Conservation (phyloP, 768 basidiomycete genomes). For the Amanita phalloides region DNA sequence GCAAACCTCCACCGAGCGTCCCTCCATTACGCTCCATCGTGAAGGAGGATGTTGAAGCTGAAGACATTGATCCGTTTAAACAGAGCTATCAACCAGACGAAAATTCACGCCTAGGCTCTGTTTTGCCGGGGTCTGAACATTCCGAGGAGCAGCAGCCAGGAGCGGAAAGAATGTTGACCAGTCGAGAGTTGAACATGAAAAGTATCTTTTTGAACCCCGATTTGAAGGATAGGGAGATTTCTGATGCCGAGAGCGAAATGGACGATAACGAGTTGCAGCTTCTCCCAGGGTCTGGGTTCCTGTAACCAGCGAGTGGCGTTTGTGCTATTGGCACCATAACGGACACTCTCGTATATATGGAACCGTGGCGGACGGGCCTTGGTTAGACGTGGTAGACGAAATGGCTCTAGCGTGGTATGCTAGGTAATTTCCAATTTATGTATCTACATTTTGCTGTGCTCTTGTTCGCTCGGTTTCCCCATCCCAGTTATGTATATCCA, state of each 20-base stretch:
- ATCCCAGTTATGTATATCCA: background rate
- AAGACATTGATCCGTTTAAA: conserved; percentile 31
- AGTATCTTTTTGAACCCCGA: conserved; percentile 19
- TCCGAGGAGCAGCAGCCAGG: conserved; percentile 8
- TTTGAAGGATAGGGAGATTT: conserved; percentile 2
- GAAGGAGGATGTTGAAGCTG: conserved; percentile 13
- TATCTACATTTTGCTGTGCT: background rate
- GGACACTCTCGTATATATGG: background rate
- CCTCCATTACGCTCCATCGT: conserved; percentile 6
- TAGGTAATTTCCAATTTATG: background rate
- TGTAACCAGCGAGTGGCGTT: conserved; percentile 6
- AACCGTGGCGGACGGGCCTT: background rate
- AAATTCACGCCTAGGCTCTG: background rate
- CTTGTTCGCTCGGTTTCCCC: background rate
- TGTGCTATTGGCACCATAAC: no score
- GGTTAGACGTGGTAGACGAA: background rate
- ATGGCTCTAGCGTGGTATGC: background rate
- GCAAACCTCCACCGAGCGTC: background rate
- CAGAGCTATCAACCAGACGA: conserved; percentile 20
- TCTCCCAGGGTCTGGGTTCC: conserved; percentile 29
- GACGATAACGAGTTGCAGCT: conserved; percentile 21
- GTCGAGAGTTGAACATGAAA: conserved; percentile 33
- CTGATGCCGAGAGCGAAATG: conserved; percentile 13
- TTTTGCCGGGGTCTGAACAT: background rate
- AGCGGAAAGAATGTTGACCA: conserved; percentile 21